Base-by-base conservation (phyloP, 257 asterid genomes). In the Haberlea rhodopensis region DNA sequence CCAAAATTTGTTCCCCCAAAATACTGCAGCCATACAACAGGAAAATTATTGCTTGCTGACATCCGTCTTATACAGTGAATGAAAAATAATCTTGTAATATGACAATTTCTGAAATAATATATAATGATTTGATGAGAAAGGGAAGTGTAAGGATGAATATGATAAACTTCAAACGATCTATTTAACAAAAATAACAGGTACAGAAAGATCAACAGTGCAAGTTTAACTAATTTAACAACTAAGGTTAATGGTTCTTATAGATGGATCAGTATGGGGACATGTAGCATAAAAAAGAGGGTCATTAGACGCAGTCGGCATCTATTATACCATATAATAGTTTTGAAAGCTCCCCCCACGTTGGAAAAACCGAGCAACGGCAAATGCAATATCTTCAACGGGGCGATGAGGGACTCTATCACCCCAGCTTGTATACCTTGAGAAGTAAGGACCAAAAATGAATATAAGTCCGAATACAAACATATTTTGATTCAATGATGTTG, bases 1-100 rank as follows among this genome's bases (percentile, higher is more conserved):
- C 85, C 98, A 57, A 91, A 91, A 77, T 91, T 91, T 72, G 98
- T 91, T 71, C 98, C 98, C 45, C 98, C 98, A 85, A 86, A 89
- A 76, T 85, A 91, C 98, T 88, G 85, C 77, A 75, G 80, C 62
- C 70, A 79, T 71, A 78, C 53, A 65, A 57, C 57, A n/a, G 21
- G 66, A 51, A 62, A 66, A 65, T 72, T 67, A 58, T 53, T 64
- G 46, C 20, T 57, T 62, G 56, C 56, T 53, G 53, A 53, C 67
- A 34, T 27, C 34, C 37, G 59, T 51, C 72, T 32, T 53, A 46
- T 55, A 70, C 57, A 16, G 48, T 37, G 48, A 57, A 59, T 6
- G 43, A 43, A 22, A 46, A 40, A 24, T 51, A 24, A 21, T 63
- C 27, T 40, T 53, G 37, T 21, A 59, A 49, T 51, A 60, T 27